Percentiles rank a stretch among this genome's conserved stretches.
phyloP scores from a whole-genome alignment of 2,329 filamentous ascomycete species.

The Cadophora sp. region DNA sequence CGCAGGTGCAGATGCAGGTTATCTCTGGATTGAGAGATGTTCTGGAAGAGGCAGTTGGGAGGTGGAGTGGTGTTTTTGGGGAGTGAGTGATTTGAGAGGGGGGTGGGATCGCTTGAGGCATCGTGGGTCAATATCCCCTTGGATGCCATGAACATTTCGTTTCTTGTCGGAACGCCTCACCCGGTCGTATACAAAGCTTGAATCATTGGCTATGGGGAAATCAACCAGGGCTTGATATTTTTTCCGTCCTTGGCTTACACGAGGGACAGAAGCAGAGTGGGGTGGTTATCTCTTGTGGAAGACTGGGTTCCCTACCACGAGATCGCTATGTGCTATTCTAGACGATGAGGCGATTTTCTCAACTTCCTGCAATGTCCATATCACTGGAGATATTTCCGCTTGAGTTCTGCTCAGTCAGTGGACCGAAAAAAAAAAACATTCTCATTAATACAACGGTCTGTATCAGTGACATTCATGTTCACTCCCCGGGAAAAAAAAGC shows the following conservation, averaged over 20 bases:
- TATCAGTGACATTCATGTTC: background rate
- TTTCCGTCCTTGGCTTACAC: background rate
- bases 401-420: no score
- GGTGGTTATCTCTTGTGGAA: background rate
- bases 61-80: background rate
- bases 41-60: constrained; percentile 8
- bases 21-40: constrained; percentile 6
- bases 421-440: background rate
- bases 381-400: no score
- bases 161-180: constrained; percentile 6
- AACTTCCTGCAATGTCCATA: background rate
- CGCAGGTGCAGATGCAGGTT: background rate
- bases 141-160: background rate
- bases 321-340: no score
- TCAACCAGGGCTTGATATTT: background rate
- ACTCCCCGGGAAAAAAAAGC: background rate
- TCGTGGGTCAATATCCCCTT: background rate
- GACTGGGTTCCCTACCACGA: no score
- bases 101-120: background rate
- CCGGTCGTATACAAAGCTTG: constrained; percentile 3
- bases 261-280: background rate
- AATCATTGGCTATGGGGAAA: background rate
- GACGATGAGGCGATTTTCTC: background rate
- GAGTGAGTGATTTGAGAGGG: background rate
- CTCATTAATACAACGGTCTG: background rate